Percentiles rank a stretch among this genome's conserved stretches.
Conservation (phyloP, 129 eudicot genomes). For the Flaveria bidentis region DNA sequence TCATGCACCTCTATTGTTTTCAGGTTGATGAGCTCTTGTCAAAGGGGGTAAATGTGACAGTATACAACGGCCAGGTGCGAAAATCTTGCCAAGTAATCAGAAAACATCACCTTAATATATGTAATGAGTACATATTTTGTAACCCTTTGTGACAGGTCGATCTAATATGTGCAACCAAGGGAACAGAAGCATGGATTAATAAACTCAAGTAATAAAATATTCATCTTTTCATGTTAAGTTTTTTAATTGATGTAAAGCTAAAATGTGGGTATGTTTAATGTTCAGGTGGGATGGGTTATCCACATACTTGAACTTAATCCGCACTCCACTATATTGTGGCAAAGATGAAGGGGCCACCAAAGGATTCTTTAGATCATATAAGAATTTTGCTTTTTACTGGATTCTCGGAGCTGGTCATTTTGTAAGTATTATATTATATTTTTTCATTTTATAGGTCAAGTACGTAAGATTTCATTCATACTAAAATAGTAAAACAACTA, state of each 20-base stretch:
- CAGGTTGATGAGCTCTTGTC: slow-evolving; percentile 58
- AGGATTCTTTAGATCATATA: slow-evolving; percentile 47
- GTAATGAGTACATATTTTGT: not conserved
- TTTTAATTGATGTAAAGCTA: not conserved
- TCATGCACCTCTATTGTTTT: slow-evolving; percentile 1
- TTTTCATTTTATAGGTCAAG: too few relatives aligned
- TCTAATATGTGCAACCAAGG: slow-evolving; percentile 62
- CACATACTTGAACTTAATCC: slow-evolving; percentile 27
- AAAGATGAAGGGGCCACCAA: slow-evolving; percentile 31
- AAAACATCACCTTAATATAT: not conserved
- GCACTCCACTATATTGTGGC: slow-evolving; percentile 48
- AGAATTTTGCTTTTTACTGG: slow-evolving; percentile 54
- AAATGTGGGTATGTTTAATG: not conserved
- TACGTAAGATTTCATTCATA: not conserved
- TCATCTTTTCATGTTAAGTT: not conserved
- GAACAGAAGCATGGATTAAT: slow-evolving; percentile 57
- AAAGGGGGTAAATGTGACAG: slow-evolving; percentile 49
- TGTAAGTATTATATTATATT: slow-evolving; percentile 32
- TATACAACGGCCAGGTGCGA: slow-evolving; percentile 59
- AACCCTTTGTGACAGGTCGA: slow-evolving; percentile 42
- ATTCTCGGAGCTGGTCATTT: slow-evolving; percentile 68
- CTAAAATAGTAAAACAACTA: not conserved
- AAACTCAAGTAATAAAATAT: slow-evolving; percentile 51
- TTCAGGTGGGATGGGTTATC: slow-evolving; percentile 57
- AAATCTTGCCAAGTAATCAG: not conserved